A percentile compares a stretch with the other conserved stretches of the same genome.
phyloP scores from a whole-genome alignment of 352 stramenopile genomes.

The Blastocystis sp. region DNA sequence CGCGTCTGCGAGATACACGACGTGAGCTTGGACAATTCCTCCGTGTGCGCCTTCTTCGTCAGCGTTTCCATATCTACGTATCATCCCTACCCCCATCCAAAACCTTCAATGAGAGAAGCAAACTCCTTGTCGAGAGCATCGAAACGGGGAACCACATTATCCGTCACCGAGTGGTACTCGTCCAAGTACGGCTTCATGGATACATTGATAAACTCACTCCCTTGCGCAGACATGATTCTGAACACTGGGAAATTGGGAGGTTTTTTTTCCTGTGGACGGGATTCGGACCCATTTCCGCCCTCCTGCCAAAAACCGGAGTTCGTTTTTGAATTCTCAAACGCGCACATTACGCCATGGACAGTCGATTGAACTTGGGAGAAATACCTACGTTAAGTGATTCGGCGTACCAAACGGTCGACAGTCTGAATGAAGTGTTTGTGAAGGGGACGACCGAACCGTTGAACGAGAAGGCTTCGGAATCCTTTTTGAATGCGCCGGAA shows the following conservation, averaged over 20 bases:
- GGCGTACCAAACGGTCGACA: too few relatives aligned
- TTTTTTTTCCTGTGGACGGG: neutral
- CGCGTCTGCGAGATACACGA: neutral
- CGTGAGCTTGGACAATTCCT: neutral
- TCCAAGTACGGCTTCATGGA: conserved; percentile 50
- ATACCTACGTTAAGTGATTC: neutral
- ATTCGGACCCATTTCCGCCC: neutral
- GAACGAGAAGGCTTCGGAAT: too few relatives aligned
- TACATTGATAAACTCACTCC: neutral
- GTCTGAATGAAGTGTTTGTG: too few relatives aligned
- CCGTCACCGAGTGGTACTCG: neutral
- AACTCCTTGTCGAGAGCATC: conserved; percentile 24
- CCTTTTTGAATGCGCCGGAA: neutral
- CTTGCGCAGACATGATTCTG: neutral
- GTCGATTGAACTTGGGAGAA: neutral
- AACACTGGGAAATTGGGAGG: neutral
- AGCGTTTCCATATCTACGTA: conserved; percentile 46
- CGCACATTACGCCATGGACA: neutral
- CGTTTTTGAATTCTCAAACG: neutral
- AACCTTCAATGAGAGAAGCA: conserved; percentile 14
- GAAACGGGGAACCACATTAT: neutral
- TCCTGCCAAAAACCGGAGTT: neutral
- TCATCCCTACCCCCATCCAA: neutral
- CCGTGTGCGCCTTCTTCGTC: conserved; percentile 11
- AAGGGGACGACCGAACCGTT: too few relatives aligned